Percentiles rank a stretch among this genome's conserved stretches.
phyloP scores from a whole-genome alignment of 1,139 yeast genomes.

The Candida smagusa region DNA sequence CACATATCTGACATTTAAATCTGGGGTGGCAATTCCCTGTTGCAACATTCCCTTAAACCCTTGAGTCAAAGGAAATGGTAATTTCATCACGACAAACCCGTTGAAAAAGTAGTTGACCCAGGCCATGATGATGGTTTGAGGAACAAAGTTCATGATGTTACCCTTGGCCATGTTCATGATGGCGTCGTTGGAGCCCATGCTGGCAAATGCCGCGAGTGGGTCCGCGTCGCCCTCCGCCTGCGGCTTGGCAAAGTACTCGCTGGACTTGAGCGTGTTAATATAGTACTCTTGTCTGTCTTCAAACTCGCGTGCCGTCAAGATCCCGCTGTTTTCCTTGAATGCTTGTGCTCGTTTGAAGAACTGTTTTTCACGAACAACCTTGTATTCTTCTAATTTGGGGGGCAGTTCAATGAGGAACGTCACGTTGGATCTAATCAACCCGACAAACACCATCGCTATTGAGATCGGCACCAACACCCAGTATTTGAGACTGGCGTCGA shows the following conservation, averaged over 20 bases:
- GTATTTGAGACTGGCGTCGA: conserved; percentile 79
- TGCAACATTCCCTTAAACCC: conserved; percentile 92
- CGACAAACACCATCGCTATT: conserved; percentile 87
- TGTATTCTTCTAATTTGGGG: conserved; percentile 52
- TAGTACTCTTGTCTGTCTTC: conserved; percentile 43
- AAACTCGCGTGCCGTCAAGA: conserved; percentile 47
- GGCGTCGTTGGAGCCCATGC: conserved; percentile 71
- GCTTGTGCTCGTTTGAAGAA: conserved; percentile 54
- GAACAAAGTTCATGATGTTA: conserved; percentile 78
- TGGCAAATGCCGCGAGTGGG: conserved; percentile 62
- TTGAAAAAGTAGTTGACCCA: conserved; percentile 95
- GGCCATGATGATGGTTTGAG: conserved; percentile 92
- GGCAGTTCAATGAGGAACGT: conserved; percentile 57
- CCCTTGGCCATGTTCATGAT: conserved; percentile 77
- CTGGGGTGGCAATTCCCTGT: conserved; percentile 79
- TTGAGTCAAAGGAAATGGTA: conserved; percentile 69
- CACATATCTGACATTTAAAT: conserved; percentile 90
- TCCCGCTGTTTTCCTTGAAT: conserved; percentile 47
- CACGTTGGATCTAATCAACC: conserved; percentile 70
- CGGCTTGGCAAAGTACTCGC: conserved; percentile 48
- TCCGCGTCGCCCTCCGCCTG: conserved; percentile 37
- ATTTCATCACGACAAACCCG: conserved; percentile 74
- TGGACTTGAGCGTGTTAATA: conserved; percentile 46
- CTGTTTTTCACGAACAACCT: conserved; percentile 61
- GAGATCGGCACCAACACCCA: conserved; percentile 95